A percentile compares a stretch with the other conserved stretches of the same genome.
Evolutionary conservation across 306 rosid genomes (phyloP).

Genomic region (Datisca glomerata): DNA sequence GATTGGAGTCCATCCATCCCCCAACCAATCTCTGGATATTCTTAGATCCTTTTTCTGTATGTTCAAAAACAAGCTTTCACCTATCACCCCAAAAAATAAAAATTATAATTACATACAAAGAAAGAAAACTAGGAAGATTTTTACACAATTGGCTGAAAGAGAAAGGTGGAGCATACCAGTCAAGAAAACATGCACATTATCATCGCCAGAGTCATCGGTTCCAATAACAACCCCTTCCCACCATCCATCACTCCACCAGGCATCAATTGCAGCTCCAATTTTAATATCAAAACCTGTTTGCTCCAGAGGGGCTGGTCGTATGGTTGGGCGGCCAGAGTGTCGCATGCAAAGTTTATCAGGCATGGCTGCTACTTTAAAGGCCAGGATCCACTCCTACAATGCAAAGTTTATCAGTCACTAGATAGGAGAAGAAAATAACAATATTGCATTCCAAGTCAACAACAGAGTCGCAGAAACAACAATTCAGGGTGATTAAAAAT

Average conservation of each 20-base stretch:
- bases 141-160: not conserved
- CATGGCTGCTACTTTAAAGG: conserved; percentile 70
- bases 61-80: conserved; percentile 59
- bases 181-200: conserved; percentile 46
- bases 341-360: conserved; percentile 88
- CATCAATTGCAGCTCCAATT: conserved; percentile 77
- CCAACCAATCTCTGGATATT: conserved; percentile 82
- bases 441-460: conserved; percentile 2
- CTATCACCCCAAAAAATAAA: conserved; percentile 32
- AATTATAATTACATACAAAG: conserved; percentile 3
- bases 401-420: conserved; percentile 3
- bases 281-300: conserved; percentile 31
- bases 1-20: conserved; percentile 58
- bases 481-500: not conserved
- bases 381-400: conserved; percentile 84
- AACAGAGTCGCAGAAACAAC: not conserved
- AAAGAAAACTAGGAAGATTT: conserved; percentile 2
- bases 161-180: conserved; percentile 79
- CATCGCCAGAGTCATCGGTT: conserved; percentile 29
- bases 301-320: conserved; percentile 57
- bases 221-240: conserved; percentile 90
- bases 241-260: conserved; percentile 99
- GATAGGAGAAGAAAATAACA: no score
- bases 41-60: conserved; percentile 56
- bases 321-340: conserved; percentile 52